Evolutionary conservation across 208 protist species (phyloP).

Genomic region (Angomonas ambiguus): DNA sequence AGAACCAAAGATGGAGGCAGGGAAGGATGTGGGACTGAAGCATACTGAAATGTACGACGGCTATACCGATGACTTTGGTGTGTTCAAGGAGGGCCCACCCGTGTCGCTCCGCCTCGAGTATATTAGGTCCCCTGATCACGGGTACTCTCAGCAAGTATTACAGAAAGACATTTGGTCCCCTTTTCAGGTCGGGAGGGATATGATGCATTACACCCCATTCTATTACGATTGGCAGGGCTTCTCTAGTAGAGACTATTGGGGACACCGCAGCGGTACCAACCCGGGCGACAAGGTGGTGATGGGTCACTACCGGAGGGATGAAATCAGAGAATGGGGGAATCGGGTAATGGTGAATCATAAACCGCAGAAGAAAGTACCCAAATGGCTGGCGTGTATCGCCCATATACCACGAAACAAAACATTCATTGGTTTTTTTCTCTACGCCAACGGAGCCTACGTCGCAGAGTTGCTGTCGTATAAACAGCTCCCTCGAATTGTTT

Average conservation of each 20-base stretch:
- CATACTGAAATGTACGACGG: conserved; percentile 93
- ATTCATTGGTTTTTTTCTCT: conserved; percentile 89
- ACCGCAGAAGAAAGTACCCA: conserved; percentile 85
- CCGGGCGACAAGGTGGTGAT: conserved; percentile 80
- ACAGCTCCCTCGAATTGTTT: conserved; percentile 86
- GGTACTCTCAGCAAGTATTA: conserved; percentile 75
- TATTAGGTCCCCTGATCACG: conserved; percentile 82
- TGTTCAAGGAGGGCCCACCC: conserved; percentile 90
- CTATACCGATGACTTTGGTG: conserved; percentile 91
- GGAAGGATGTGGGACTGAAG: conserved; percentile 84
- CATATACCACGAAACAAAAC: conserved; percentile 74
- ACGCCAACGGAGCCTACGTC: conserved; percentile 89
- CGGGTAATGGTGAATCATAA: conserved; percentile 87
- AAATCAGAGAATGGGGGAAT: conserved; percentile 71
- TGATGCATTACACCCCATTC: conserved; percentile 87
- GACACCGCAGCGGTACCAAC: conserved; percentile 85
- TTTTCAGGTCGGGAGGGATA: conserved; percentile 82
- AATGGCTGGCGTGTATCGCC: conserved; percentile 87
- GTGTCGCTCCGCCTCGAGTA: conserved; percentile 87
- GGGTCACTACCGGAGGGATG: conserved; percentile 83
- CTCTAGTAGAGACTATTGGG: conserved; percentile 85
- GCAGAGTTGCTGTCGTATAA: conserved; percentile 91
- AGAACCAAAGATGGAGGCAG: conserved; percentile 81
- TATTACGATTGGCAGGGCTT: conserved; percentile 90
- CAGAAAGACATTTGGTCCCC: conserved; percentile 90